These are phyloP conservation scores for Moesziomyces sp. DNA, from an alignment of 1,284 basidiomycete genomes.

Conservation along the genomic window DNA sequence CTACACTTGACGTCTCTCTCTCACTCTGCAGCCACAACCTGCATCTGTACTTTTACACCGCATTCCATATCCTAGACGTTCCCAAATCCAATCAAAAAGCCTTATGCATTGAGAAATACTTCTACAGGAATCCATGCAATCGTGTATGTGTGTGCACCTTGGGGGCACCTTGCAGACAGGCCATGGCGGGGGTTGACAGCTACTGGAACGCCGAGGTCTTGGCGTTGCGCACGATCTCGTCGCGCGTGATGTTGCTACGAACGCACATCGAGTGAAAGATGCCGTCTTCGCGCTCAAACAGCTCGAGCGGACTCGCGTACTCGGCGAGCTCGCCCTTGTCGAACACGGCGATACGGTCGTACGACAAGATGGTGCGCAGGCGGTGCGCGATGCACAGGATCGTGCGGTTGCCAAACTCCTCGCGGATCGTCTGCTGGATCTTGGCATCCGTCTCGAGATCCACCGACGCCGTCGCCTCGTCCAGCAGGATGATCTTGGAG, in stretches of 20 bases:
- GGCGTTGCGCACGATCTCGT: slow-evolving; percentile 64
- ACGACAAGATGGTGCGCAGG: slow-evolving; percentile 81
- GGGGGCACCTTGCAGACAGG: too few relatives aligned
- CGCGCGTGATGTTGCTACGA: slow-evolving; percentile 76
- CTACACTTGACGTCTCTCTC: too few relatives aligned
- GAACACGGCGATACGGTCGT: slow-evolving; percentile 83
- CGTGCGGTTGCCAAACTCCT: slow-evolving; percentile 82
- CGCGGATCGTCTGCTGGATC: slow-evolving; percentile 85
- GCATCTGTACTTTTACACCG: too few relatives aligned
- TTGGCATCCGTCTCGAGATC: slow-evolving; percentile 83
- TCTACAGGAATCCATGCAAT: too few relatives aligned
- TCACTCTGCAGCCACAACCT: too few relatives aligned
- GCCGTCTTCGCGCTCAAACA: slow-evolving; percentile 73
- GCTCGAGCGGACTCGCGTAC: slow-evolving; percentile 76
- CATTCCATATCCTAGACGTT: too few relatives aligned
- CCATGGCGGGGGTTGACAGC: not conserved
- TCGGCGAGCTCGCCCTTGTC: slow-evolving; percentile 78
- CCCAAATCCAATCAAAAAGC: too few relatives aligned
- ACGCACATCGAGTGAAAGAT: slow-evolving; percentile 79
- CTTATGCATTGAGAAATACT: too few relatives aligned
- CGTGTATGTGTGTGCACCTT: too few relatives aligned
- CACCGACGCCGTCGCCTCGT: slow-evolving; percentile 82
- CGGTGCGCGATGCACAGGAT: slow-evolving; percentile 80
- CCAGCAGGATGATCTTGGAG: slow-evolving; percentile 65
- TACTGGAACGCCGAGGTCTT: slow-evolving; percentile 8